Percentiles rank a stretch among this genome's conserved stretches.
These are phyloP conservation scores for Physcomitrellopsis africana DNA, from an alignment of 225 moss, liverwort and hornwort genomes.

Conservation along the genomic window DNA sequence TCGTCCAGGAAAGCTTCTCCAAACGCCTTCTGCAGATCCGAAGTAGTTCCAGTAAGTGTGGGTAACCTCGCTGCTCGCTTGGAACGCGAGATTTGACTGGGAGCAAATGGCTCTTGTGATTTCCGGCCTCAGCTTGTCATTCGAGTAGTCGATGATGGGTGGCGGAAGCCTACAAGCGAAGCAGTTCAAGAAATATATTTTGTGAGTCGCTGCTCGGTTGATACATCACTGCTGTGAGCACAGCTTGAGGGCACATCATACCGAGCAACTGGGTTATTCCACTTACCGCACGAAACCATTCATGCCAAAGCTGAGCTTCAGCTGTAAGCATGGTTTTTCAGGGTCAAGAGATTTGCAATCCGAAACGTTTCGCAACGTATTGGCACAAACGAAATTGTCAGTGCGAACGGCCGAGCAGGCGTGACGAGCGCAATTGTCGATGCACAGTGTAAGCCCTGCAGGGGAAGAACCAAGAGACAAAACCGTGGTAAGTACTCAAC, in stretches of 20 bases:
- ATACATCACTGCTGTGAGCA: too few species aligned
- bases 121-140: constrained; percentile 53
- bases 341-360: constrained; percentile 35
- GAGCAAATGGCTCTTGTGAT: constrained; percentile 49
- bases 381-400: constrained; percentile 51
- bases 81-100: constrained; percentile 56
- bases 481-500: too few species aligned
- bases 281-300: constrained; percentile 53
- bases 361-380: constrained; percentile 35
- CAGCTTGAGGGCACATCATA: too few species aligned
- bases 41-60: constrained; percentile 61
- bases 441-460: constrained; percentile 53
- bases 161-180: constrained; percentile 44
- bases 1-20: constrained; percentile 58
- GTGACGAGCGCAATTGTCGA: constrained; percentile 60
- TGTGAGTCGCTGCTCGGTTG: neutral
- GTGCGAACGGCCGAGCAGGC: constrained; percentile 47
- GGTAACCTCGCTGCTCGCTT: constrained; percentile 50
- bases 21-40: constrained; percentile 52
- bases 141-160: constrained; percentile 40
- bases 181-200: neutral
- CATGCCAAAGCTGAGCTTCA: constrained; percentile 46
- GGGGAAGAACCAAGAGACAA: too few species aligned
- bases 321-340: constrained; percentile 42
- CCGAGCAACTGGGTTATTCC: neutral